Evolutionary conservation across 1,284 basidiomycete species (phyloP).

Genomic region (Cutaneotrichosporon daszewskae): DNA sequence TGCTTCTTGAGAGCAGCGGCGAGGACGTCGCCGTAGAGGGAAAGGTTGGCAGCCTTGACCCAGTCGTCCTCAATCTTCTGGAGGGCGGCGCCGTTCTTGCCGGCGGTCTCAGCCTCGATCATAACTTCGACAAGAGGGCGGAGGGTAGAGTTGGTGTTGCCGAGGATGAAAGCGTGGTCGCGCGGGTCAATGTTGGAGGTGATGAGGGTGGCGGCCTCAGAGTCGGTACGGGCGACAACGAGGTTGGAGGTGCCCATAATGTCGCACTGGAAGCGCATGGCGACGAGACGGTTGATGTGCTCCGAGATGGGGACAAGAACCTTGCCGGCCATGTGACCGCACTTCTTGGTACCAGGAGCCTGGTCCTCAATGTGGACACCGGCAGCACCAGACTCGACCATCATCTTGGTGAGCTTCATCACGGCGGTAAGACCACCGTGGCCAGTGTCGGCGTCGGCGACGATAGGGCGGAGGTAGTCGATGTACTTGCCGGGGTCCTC

Average conservation of each 20-base stretch:
- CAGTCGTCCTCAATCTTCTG: slow-evolving; percentile 86
- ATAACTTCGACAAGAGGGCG: slow-evolving; percentile 73
- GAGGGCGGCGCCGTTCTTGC: slow-evolving; percentile 71
- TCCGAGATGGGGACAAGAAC: slow-evolving; percentile 60
- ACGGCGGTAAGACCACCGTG: slow-evolving; percentile 74
- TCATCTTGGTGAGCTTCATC: slow-evolving; percentile 84
- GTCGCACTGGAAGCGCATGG: slow-evolving; percentile 71
- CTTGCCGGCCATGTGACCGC: slow-evolving; percentile 70
- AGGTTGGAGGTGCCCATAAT: slow-evolving; percentile 74
- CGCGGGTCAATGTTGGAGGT: slow-evolving; percentile 94
- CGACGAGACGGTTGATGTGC: slow-evolving; percentile 72
- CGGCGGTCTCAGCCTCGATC: slow-evolving; percentile 72
- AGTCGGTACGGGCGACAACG: slow-evolving; percentile 68
- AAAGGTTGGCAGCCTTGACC: slow-evolving; percentile 67
- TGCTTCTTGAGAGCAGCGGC: slow-evolving; percentile 66
- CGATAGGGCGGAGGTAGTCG: slow-evolving; percentile 87
- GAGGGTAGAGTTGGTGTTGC: slow-evolving; percentile 68
- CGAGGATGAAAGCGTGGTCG: slow-evolving; percentile 94
- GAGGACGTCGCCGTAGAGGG: slow-evolving; percentile 71
- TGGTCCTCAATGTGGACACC: slow-evolving; percentile 75
- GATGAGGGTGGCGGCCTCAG: slow-evolving; percentile 91
- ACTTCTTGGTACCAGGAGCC: slow-evolving; percentile 55
- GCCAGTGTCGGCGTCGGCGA: slow-evolving; percentile 87
- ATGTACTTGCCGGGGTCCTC: slow-evolving; percentile 52
- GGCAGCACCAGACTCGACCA: slow-evolving; percentile 67